Base-by-base conservation (phyloP, 768 basidiomycete species). In the Hericium coralloides region DNA sequence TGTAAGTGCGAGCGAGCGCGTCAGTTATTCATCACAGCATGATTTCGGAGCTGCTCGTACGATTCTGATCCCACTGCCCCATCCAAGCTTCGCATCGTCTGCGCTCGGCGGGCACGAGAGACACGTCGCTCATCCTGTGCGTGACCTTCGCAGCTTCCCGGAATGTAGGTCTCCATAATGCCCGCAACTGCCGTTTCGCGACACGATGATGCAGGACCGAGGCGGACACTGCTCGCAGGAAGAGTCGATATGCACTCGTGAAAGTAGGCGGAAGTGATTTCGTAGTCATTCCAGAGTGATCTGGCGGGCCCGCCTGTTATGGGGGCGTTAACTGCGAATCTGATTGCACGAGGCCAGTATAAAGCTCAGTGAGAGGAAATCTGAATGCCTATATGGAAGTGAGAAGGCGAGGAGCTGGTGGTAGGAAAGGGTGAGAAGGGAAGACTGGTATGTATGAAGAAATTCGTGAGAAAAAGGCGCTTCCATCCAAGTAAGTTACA, bases 201-300 rank as follows among this genome's bases (percentile, higher is more conserved):
- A 20, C 26, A 23, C 18, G 36, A n/a, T 63, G 60, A 55, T 63
- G 55, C 8, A 63, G 25, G 15, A 63, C 62, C 10, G 62, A 31
- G 7, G 55, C 57, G 14, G 62, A 60, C 6, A 55, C 54, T 2
- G 62, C 43, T 18, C 62, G 59, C 17, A 63, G 31, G 17, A 63
- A 50, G 4, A 63, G 48, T 14, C 62, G 54, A 45, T 63, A 63
- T 45, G 55, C 3, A 38, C 60, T 61, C 22, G 49, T 61, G 52
- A 58, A 58, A 6, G 54, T 53, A 10, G 55, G 36, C 9, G 62
- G 62, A 25, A 63, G 49, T 23, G 49, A 22, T 18, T 23, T 50
- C 10, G 49, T 2, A 1, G 49, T 7, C 20, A 23, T 50, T 20
- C 15, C 41, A 2, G 25, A 6, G 25, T 26, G 25, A 26, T 26